phyloP scores from a whole-genome alignment of 495 filamentous ascomycete species.

The Halenospora varia region DNA sequence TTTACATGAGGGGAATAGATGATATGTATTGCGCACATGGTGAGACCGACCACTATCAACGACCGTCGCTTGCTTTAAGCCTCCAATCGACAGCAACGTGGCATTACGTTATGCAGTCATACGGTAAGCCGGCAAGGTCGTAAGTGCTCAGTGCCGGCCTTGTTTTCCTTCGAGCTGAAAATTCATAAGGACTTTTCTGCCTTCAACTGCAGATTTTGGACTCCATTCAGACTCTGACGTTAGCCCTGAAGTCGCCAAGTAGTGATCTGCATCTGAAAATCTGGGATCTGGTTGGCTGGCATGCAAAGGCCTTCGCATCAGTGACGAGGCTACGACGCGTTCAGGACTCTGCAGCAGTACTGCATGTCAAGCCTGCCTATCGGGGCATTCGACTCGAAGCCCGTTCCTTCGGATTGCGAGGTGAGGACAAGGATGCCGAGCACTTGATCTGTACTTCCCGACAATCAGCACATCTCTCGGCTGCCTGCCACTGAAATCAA shows the following conservation, averaged over 20 bases:
- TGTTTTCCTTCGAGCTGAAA: no score
- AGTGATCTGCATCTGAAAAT: neutral
- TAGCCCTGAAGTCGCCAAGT: neutral
- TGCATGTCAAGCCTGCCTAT: neutral
- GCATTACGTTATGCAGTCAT: neutral
- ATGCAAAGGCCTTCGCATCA: no score
- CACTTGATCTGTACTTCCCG: neutral
- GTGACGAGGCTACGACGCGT: no score
- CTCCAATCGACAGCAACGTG: no score
- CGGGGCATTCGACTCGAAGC: neutral
- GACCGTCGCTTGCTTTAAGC: no score
- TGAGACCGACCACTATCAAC: neutral
- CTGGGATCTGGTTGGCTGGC: neutral
- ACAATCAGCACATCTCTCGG: neutral
- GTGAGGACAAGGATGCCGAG: neutral
- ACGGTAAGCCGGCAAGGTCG: neutral
- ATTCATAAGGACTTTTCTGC: no score
- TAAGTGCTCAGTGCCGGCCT: no score
- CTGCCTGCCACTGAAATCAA: neutral
- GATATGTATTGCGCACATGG: neutral
- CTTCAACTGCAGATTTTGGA: no score
- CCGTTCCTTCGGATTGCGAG: neutral
- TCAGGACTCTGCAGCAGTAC: neutral
- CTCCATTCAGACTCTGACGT: no score
- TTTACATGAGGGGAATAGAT: neutral